Base-by-base conservation (phyloP, 2,329 filamentous ascomycete genomes). In the Colletotrichum sp. region DNA sequence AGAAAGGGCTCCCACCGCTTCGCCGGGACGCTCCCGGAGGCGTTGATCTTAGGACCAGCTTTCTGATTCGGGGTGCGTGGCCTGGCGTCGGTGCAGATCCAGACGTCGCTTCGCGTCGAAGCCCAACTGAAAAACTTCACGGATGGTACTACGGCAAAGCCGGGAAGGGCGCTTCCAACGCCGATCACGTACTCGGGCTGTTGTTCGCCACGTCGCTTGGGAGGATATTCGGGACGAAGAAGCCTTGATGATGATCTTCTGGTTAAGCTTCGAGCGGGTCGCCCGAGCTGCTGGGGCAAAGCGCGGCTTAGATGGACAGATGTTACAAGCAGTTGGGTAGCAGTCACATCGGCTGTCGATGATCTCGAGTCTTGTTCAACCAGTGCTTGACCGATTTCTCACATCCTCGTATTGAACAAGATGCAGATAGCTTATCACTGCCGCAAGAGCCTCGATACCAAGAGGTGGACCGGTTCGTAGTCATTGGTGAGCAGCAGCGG, bases 141-240 rank as follows among this genome's bases (percentile, higher is more conserved):
- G 39, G 28, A 63, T 21, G 28, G 9, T 32, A 21, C 30, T 49
- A 65, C 64, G 70, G 70, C 57, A 49, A 26, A 49, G 36, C 70
- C 64, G 64, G 74, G 6, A 59, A 18, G 59, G 64, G 64, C 18
- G 59, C 57, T 64, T 24, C 44, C 32, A 26, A 63, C 26, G 59
- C 18, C 49, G 69, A 68, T 68, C 63, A 28, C 55, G 36, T n/a
- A 49, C 55, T 75, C 63, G 55, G 32, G 21, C 32, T 49, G 39
- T 16, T 68, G 30, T 36, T 75, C 55, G 72, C 63, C 55, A 75
- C 69, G 69, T 68, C 71, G 65, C 36, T 63, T 63, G 30, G n/a
- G 39, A 55, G 36, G 16, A 34, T 57, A 34, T 59, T 13, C 26
- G 32, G 55, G 16, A 72, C 52, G 59, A 39, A 49, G 36, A 68